Conservation (phyloP, 192 early-diverging fungal genomes). For the Chytriomyces hyalinus region DNA sequence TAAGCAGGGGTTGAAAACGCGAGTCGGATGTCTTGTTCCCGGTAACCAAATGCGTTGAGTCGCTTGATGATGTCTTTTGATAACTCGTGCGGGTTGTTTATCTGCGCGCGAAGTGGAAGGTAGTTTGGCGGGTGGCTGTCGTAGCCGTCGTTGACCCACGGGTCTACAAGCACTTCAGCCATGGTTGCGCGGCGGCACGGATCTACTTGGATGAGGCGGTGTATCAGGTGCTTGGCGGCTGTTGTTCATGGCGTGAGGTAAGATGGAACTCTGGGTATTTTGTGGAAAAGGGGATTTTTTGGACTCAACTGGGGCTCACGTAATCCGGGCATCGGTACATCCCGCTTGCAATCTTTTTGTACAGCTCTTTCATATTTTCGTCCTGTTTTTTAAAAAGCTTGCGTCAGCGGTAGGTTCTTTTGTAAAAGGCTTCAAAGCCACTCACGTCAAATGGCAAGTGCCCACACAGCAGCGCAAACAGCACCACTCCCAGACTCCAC, state of each 20-base stretch:
- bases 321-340: conserved; percentile 63
- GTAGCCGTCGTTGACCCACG: conserved; percentile 81
- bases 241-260: too few species aligned
- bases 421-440: too few species aligned
- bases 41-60: conserved; percentile 58
- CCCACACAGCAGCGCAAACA: conserved; percentile 85
- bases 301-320: conserved; percentile 53
- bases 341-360: conserved; percentile 81
- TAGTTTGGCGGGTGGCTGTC: conserved; percentile 67
- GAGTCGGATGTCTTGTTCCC: conserved; percentile 41
- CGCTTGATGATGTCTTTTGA: conserved; percentile 48
- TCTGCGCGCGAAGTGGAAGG: conserved; percentile 56
- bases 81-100: conserved; percentile 22
- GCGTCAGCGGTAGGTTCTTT: too few species aligned
- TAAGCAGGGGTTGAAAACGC: conserved; percentile 38
- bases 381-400: conserved; percentile 41
- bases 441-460: conserved; percentile 77
- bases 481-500: conserved; percentile 81
- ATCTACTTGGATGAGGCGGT: conserved; percentile 75
- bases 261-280: conserved; percentile 32
- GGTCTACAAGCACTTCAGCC: conserved; percentile 70
- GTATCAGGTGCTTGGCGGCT: conserved; percentile 65
- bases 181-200: conserved; percentile 71
- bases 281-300: conserved; percentile 69
- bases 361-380: conserved; percentile 81